Conservation (phyloP, 2,329 filamentous ascomycete species). For the Venturia carpophila region DNA sequence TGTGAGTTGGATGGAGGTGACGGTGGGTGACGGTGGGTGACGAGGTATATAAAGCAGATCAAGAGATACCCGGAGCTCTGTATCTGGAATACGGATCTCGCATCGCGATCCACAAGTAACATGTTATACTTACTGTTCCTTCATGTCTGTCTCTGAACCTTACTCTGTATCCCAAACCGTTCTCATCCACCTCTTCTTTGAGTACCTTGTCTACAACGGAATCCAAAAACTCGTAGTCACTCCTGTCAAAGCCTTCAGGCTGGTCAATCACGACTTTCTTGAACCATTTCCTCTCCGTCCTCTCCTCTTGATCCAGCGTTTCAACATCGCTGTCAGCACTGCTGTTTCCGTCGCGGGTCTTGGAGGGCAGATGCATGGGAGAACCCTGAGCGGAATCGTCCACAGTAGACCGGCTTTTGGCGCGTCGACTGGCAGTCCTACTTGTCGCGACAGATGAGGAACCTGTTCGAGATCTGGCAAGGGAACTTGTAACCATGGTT, state of each 20-base stretch:
- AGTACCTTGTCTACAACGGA: constrained; percentile 35
- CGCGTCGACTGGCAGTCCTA: neutral
- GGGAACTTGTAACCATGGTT: neutral
- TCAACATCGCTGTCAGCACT: constrained; percentile 1
- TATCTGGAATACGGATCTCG: neutral
- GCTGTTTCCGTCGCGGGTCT: neutral
- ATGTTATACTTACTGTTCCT: constrained; percentile 34
- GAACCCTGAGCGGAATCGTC: neutral
- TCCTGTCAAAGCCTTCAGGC: constrained; percentile 24
- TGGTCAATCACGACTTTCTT: constrained; percentile 26
- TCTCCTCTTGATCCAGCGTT: neutral
- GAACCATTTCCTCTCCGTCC: neutral
- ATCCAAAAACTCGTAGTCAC: constrained; percentile 30
- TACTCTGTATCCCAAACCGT: constrained; percentile 35
- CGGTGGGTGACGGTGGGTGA: neutral
- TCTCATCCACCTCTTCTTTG: constrained; percentile 29
- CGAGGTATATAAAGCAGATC: neutral
- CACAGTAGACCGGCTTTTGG: neutral
- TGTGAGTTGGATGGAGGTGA: neutral
- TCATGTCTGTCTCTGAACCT: constrained; percentile 34
- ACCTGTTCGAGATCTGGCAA: neutral
- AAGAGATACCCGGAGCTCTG: neutral
- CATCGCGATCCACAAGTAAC: neutral
- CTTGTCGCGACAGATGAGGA: neutral
- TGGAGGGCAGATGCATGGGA: neutral